Evolutionary conservation across 2,329 filamentous ascomycete species (phyloP), one percentile per base, ranked within the genome.

Genomic region (Colletotrichum magnum): DNA sequence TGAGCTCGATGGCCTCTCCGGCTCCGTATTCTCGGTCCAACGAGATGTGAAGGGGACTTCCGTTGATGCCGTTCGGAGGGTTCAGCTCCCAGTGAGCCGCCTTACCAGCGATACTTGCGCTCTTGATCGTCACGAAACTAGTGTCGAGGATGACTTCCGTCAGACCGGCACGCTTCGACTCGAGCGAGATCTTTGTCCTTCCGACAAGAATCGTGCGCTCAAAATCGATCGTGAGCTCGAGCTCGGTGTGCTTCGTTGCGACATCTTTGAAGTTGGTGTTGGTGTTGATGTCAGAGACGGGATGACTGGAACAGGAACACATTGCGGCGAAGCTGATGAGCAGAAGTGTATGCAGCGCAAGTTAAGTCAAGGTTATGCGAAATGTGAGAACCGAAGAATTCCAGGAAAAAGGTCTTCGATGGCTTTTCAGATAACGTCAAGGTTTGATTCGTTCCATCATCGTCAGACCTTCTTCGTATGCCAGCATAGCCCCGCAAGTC

Each of bases 201-300:
- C 95, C 95, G 67, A 87, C 87, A 71, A 98, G 87, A 64, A 88
- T 86, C 83, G 94, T 93, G 77, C 89, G 86, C 69, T 92, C 89
- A 79, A 98, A 98, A 75, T 97, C 90, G 74, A 98, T 90, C 72
- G 90, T 89, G 76, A 98, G 89, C 79, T 93, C 90, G 65, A 93
- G 92, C 18, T 89, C 91, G 16, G 94, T 95, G 82, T 98, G 94
- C 77, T 87, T 90, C 12, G 93, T 97, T 69, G 89, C 86, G 90
- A 94, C 97, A 65, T 92, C 90, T 79, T 93, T 90, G 82, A 98
- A 98, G 84, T 98, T 98, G 77, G 93, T 92, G 66, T 95, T 83
- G 18, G 95, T 98, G 79, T 94, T 97, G 60, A 94, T 94, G 82
- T 98, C 95, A 75, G 93, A 89, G 54, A 53, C 45, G 13, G n/a